phyloP scores from a whole-genome alignment of 2,329 filamentous ascomycete species.

The Corinectria fuckeliana region DNA sequence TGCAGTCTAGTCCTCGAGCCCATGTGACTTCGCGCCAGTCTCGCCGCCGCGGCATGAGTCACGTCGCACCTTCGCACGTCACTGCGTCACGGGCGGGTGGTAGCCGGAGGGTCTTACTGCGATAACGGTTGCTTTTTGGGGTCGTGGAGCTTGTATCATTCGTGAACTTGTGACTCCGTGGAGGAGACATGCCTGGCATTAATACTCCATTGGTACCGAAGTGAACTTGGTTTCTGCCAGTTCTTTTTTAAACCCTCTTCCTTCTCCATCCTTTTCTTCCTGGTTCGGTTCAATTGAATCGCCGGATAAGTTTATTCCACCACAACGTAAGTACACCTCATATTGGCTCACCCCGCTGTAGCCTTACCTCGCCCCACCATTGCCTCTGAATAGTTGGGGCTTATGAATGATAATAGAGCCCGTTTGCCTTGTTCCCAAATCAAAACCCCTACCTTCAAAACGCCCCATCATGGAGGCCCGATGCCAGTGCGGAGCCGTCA shows the following conservation, averaged over 20 bases:
- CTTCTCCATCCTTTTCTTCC: not conserved
- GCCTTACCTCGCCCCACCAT: not conserved
- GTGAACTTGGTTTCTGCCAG: not conserved
- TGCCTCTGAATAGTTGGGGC: not conserved
- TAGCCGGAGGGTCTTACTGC: not conserved
- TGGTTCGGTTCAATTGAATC: conserved; percentile 2
- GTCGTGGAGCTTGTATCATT: not conserved
- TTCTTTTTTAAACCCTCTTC: not conserved
- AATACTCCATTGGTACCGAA: not conserved
- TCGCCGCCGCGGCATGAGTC: conserved; percentile 16
- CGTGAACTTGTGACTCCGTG: not conserved
- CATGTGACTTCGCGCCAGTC: conserved; percentile 24
- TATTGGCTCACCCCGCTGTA: not conserved
- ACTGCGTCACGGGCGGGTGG: not conserved
- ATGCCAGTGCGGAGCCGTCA: conserved; percentile 70
- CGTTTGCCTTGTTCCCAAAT: not conserved
- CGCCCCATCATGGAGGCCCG: conserved; percentile 59
- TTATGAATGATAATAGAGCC: not conserved
- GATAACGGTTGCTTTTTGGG: not conserved
- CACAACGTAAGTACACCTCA: conserved; percentile 14
- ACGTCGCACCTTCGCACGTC: conserved; percentile 19
- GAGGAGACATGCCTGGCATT: not conserved
- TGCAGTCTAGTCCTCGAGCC: not conserved
- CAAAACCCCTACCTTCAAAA: no score
- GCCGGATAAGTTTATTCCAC: conserved; percentile 13